A percentile compares a stretch with the other conserved stretches of the same genome.
phyloP scores from a whole-genome alignment of 441 rosid genomes.

The Gossypium schwendimanii region DNA sequence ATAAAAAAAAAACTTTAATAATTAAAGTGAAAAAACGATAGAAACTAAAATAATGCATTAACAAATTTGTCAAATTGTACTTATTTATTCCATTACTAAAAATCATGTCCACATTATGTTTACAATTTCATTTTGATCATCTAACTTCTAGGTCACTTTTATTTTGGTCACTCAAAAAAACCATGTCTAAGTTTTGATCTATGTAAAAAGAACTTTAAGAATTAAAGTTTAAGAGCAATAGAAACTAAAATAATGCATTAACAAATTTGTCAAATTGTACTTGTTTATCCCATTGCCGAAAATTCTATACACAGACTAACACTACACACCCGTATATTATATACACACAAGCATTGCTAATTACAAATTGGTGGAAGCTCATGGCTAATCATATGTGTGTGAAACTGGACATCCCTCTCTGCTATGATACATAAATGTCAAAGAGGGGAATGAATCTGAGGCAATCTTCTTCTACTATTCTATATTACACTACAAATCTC shows the following conservation, averaged over 20 bases:
- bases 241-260: neutral
- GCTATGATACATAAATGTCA: neutral
- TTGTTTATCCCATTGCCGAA: neutral
- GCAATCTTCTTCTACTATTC: neutral
- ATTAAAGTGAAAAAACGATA: neutral
- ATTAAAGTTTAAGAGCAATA: neutral
- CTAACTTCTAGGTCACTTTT: neutral
- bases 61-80: no score
- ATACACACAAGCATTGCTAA: neutral
- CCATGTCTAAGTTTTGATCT: neutral
- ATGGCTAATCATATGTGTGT: neutral
- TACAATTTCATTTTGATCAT: neutral
- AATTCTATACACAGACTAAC: neutral
- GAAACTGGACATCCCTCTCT: neutral
- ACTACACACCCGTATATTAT: neutral
- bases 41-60: neutral
- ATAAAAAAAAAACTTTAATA: neutral
- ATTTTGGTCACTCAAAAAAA: neutral
- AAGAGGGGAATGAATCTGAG: neutral
- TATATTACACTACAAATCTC: neutral
- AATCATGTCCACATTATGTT: neutral
- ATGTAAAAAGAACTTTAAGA: neutral
- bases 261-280: neutral
- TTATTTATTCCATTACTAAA: neutral
- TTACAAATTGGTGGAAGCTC: neutral